Conservation (phyloP, 2,329 filamentous ascomycete genomes). For the Nannizzia gypsea region DNA sequence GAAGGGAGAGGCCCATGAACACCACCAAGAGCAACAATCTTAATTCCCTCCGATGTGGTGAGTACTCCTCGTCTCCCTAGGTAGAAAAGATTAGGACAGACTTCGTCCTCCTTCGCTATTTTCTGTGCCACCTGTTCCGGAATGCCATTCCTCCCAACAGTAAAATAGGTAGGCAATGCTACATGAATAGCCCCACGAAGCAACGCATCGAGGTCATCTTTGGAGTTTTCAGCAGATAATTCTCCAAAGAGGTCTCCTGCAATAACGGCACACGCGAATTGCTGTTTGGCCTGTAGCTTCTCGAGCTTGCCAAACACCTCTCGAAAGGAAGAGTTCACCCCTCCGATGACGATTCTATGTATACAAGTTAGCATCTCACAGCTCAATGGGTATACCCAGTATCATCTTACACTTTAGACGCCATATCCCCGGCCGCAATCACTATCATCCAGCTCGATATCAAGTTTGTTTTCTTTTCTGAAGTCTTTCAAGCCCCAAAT, state of each 20-base stretch:
- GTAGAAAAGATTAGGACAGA: conserved; percentile 85
- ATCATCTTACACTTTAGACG: conserved; percentile 44
- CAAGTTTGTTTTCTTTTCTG: not conserved
- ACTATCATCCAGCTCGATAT: not conserved
- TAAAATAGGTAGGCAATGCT: conserved; percentile 82
- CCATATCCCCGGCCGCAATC: conserved; percentile 31
- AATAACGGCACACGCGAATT: conserved; percentile 74
- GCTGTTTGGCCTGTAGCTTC: conserved; percentile 72
- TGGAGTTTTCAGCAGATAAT: conserved; percentile 29
- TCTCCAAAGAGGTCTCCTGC: conserved; percentile 69
- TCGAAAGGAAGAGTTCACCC: conserved; percentile 65
- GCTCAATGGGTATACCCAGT: not conserved
- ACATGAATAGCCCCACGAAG: conserved; percentile 61
- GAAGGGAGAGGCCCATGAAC: conserved; percentile 45
- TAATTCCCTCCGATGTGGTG: conserved; percentile 80
- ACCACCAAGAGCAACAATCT: conserved; percentile 78
- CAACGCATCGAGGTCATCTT: conserved; percentile 53
- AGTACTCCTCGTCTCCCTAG: conserved; percentile 76
- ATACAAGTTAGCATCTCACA: not conserved
- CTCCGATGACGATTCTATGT: conserved; percentile 61
- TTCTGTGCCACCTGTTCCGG: conserved; percentile 60
- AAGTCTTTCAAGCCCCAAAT: not conserved
- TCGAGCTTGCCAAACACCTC: conserved; percentile 68
- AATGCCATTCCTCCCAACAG: conserved; percentile 60
- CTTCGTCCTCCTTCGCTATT: conserved; percentile 57